Percentiles rank a stretch among this genome's conserved stretches.
phyloP scores from a whole-genome alignment of 2,329 filamentous ascomycete species.

The Setomelanomma holmii region DNA sequence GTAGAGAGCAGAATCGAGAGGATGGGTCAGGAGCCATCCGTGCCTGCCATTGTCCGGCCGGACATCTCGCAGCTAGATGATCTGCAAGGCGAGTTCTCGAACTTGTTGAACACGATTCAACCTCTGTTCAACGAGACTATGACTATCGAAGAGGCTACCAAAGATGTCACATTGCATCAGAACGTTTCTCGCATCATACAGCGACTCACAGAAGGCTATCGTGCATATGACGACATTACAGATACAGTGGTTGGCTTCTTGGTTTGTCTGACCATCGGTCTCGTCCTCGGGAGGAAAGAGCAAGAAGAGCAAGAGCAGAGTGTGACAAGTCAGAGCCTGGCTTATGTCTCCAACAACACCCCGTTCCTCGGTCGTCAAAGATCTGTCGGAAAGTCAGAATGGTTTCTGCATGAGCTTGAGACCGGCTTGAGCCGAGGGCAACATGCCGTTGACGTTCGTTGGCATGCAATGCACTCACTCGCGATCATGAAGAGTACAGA shows the following conservation, averaged over 20 bases:
- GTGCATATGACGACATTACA: slow-evolving; percentile 85
- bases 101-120: slow-evolving; percentile 62
- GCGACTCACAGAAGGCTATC: slow-evolving; percentile 73
- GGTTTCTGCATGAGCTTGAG: slow-evolving; percentile 25
- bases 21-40: slow-evolving; percentile 71
- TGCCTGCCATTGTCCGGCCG: slow-evolving; percentile 75
- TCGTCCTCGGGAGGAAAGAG: slow-evolving; percentile 61
- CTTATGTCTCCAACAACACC: slow-evolving; percentile 36
- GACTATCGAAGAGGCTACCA: slow-evolving; percentile 30
- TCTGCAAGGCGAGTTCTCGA: slow-evolving; percentile 84
- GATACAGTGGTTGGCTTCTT: slow-evolving; percentile 80
- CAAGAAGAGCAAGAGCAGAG: slow-evolving; percentile 20
- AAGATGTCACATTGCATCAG: slow-evolving; percentile 52
- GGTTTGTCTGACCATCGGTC: slow-evolving; percentile 76
- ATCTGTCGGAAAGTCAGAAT: slow-evolving; percentile 20
- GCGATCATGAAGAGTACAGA: slow-evolving; percentile 35
- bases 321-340: slow-evolving; percentile 23
- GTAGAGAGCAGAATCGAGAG: slow-evolving; percentile 67
- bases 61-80: slow-evolving; percentile 69
- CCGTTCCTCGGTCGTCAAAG: slow-evolving; percentile 41
- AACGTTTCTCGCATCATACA: slow-evolving; percentile 73
- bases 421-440: slow-evolving; percentile 24
- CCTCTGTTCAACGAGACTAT: slow-evolving; percentile 35
- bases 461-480: slow-evolving; percentile 44
- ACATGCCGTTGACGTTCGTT: slow-evolving; percentile 41